Evolutionary conservation across 768 basidiomycete genomes (phyloP).

Genomic region (Russula vinacea): DNA sequence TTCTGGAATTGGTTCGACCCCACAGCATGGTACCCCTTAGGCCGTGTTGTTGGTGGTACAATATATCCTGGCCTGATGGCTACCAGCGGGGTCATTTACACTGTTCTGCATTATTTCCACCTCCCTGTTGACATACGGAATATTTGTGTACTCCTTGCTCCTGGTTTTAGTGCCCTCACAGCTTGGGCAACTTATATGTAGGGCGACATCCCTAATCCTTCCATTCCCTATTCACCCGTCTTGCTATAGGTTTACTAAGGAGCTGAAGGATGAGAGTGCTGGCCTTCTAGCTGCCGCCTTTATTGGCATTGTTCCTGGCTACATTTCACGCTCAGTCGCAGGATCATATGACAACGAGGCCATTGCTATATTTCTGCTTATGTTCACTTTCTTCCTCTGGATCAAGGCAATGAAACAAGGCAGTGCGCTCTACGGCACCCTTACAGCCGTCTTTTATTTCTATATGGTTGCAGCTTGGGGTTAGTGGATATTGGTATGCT

Average conservation of each 20-base stretch:
- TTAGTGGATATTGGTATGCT: conserved; percentile 41
- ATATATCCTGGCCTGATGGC: conserved; percentile 99
- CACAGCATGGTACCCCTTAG: conserved; percentile 98
- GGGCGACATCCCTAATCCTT: neutral
- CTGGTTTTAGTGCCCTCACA: conserved; percentile 94
- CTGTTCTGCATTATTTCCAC: conserved; percentile 78
- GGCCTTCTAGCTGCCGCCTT: conserved; percentile 97
- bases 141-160: conserved; percentile 93
- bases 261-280: conserved; percentile 93
- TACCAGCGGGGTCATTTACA: conserved; percentile 96
- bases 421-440: conserved; percentile 84
- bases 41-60: conserved; percentile 96
- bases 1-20: conserved; percentile 99
- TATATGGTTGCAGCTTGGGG: conserved; percentile 99
- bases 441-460: conserved; percentile 95
- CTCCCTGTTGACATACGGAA: conserved; percentile 97
- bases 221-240: neutral
- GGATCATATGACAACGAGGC: conserved; percentile 99
- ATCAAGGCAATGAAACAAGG: conserved; percentile 94
- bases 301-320: conserved; percentile 96
- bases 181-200: conserved; percentile 97
- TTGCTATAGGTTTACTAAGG: conserved; percentile 79
- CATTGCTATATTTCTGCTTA: conserved; percentile 98
- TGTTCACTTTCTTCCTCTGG: conserved; percentile 98
- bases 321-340: conserved; percentile 98